phyloP scores from a whole-genome alignment of 305 asterid species.

The Stenogyne calaminthoides region DNA sequence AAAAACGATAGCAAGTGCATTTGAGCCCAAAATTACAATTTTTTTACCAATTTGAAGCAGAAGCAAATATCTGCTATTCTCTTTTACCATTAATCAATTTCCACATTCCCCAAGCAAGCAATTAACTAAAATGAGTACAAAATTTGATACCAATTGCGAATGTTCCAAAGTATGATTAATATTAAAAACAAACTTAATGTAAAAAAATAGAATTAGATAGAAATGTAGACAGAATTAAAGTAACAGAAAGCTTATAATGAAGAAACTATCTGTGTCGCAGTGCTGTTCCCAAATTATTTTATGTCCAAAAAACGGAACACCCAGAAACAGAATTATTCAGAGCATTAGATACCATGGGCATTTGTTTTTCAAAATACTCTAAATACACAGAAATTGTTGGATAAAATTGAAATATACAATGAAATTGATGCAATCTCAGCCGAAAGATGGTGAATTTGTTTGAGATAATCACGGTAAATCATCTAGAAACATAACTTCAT shows the following conservation, averaged over 20 bases:
- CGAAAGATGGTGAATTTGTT: constrained; percentile 57
- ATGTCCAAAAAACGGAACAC: constrained; percentile 41
- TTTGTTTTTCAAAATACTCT: not conserved
- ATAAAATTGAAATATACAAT: not conserved
- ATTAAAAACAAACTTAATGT: too few relatives aligned
- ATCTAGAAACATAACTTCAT: constrained; percentile 36
- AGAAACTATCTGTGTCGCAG: constrained; percentile 67
- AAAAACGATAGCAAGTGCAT: too few relatives aligned
- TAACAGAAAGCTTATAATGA: constrained; percentile 55
- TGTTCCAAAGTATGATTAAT: too few relatives aligned
- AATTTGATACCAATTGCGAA: too few relatives aligned
- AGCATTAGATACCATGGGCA: constrained; percentile 55
- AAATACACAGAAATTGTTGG: too few relatives aligned
- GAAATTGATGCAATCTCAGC: constrained; percentile 41
- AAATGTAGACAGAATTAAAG: constrained; percentile 55
- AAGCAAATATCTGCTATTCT: too few relatives aligned
- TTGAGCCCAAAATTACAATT: too few relatives aligned
- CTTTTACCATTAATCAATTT: too few relatives aligned
- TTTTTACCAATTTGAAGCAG: too few relatives aligned
- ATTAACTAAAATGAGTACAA: too few relatives aligned
- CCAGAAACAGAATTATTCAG: constrained; percentile 26
- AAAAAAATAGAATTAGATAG: too few relatives aligned
- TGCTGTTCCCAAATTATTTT: constrained; percentile 37
- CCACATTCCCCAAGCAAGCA: too few relatives aligned
- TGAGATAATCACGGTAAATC: constrained; percentile 44